Evolutionary conservation across 2,329 filamentous ascomycete genomes (phyloP).

Genomic region (Claviceps pusilla): DNA sequence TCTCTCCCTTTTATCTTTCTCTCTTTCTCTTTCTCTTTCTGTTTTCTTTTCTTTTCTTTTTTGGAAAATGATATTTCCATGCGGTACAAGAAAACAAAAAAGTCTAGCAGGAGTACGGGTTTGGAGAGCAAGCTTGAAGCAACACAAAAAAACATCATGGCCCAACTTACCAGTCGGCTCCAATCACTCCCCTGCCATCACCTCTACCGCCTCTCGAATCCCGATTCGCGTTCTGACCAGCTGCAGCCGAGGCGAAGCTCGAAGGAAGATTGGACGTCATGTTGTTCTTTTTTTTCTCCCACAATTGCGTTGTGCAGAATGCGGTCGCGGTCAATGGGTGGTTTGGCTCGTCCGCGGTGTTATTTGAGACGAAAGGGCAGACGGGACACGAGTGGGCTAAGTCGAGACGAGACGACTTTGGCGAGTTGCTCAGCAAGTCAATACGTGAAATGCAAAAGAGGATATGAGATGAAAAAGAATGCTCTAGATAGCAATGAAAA

Average conservation of each 20-base stretch:
- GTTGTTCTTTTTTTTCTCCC: slow-evolving; percentile 7
- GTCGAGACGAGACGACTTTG: background rate
- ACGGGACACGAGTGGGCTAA: background rate
- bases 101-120: background rate
- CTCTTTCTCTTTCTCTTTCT: background rate
- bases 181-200: slow-evolving; percentile 38
- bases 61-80: background rate
- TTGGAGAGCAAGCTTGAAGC: background rate
- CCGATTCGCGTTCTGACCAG: slow-evolving; percentile 53
- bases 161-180: slow-evolving; percentile 57
- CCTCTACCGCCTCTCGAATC: slow-evolving; percentile 43
- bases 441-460: slow-evolving; percentile 1
- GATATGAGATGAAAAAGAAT: slow-evolving; percentile 3
- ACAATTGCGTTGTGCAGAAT: background rate
- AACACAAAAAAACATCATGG: slow-evolving; percentile 1
- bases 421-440: background rate
- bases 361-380: slow-evolving; percentile 2
- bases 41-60: background rate
- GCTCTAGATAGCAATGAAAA: slow-evolving; percentile 3
- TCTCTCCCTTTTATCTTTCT: background rate
- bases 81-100: background rate
- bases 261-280: slow-evolving; percentile 67
- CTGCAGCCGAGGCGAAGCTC: slow-evolving; percentile 71
- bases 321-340: slow-evolving; percentile 1
- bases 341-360: slow-evolving; percentile 3